Evolutionary conservation across 495 filamentous ascomycete species (phyloP).

Genomic region (Achaetomiella virescens): DNA sequence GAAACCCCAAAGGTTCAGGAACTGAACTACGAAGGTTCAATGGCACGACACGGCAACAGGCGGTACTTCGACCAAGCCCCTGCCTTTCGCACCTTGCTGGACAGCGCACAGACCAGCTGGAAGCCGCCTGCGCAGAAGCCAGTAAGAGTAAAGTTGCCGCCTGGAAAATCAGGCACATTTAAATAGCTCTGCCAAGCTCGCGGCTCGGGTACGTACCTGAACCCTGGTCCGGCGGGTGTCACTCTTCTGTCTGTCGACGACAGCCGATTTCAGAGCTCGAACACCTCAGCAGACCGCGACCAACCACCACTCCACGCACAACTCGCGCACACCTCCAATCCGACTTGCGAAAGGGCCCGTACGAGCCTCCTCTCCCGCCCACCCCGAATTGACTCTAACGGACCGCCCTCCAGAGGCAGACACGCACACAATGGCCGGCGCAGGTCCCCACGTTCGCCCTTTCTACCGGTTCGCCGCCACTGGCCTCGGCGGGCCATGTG

Average conservation of each 20-base stretch:
- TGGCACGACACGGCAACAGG: not conserved
- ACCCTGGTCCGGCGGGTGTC: slow-evolving; percentile 6
- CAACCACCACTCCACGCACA: not conserved
- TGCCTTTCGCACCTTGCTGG: slow-evolving; percentile 5
- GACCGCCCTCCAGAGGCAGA: not conserved
- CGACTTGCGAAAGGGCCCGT: slow-evolving; percentile 5
- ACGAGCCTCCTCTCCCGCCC: not conserved
- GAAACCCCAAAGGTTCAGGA: not conserved
- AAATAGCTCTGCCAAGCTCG: not conserved
- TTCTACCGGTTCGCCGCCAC: slow-evolving; percentile 82
- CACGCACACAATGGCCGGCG: slow-evolving; percentile 25
- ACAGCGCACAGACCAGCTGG: slow-evolving; percentile 1
- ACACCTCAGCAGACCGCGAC: not conserved
- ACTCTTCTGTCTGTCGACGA: not conserved
- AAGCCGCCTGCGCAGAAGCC: too few species aligned
- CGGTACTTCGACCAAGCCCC: slow-evolving; percentile 2
- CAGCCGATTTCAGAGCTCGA: not conserved
- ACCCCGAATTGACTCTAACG: not conserved
- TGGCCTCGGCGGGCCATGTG: slow-evolving; percentile 89
- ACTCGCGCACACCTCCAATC: slow-evolving; percentile 5
- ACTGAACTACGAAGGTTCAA: not conserved
- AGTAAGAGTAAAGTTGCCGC: not conserved
- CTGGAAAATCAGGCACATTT: not conserved
- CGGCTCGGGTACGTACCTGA: slow-evolving; percentile 3
- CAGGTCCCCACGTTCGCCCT: slow-evolving; percentile 32